These are phyloP conservation scores for Striga hermonthica DNA, from an alignment of 305 asterid genomes.

Conservation along the genomic window DNA sequence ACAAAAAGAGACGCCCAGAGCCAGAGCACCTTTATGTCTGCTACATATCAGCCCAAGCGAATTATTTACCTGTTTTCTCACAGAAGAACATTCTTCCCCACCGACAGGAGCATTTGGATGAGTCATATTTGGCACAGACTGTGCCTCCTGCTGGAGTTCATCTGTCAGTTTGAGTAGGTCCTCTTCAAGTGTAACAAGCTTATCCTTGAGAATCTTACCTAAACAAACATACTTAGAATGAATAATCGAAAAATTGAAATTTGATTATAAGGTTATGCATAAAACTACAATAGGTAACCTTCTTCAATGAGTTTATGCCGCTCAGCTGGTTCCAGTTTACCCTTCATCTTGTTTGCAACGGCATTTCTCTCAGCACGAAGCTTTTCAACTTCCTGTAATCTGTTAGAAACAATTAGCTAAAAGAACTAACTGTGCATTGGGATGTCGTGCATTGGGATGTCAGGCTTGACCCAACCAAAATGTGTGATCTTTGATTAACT, in stretches of 20 bases:
- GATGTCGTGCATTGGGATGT: neutral
- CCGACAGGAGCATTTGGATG: slow-evolving; percentile 90
- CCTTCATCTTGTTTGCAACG: slow-evolving; percentile 95
- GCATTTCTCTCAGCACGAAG: slow-evolving; percentile 87
- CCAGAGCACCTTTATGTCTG: neutral
- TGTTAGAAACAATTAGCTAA: slow-evolving; percentile 72
- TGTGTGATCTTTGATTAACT: neutral
- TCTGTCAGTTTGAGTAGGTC: slow-evolving; percentile 72
- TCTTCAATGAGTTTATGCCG: slow-evolving; percentile 48
- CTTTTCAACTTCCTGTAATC: slow-evolving; percentile 96
- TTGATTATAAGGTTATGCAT: slow-evolving; percentile 7
- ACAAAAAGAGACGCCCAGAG: too few species aligned
- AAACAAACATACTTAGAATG: slow-evolving; percentile 29
- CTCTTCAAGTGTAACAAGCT: slow-evolving; percentile 71
- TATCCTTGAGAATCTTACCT: slow-evolving; percentile 83
- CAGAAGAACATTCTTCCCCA: slow-evolving; percentile 68
- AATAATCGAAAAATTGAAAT: slow-evolving; percentile 24
- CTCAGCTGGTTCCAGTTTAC: slow-evolving; percentile 45
- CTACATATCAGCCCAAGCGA: slow-evolving; percentile 7
- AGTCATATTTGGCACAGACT: slow-evolving; percentile 89
- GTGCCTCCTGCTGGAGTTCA: slow-evolving; percentile 85
- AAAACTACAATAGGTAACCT: slow-evolving; percentile 42
- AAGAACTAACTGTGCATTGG: too few species aligned
- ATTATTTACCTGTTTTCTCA: slow-evolving; percentile 62
- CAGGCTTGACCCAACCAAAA: neutral